Evolutionary conservation across 306 rosid genomes (phyloP).

Genomic region (Prunus mira): DNA sequence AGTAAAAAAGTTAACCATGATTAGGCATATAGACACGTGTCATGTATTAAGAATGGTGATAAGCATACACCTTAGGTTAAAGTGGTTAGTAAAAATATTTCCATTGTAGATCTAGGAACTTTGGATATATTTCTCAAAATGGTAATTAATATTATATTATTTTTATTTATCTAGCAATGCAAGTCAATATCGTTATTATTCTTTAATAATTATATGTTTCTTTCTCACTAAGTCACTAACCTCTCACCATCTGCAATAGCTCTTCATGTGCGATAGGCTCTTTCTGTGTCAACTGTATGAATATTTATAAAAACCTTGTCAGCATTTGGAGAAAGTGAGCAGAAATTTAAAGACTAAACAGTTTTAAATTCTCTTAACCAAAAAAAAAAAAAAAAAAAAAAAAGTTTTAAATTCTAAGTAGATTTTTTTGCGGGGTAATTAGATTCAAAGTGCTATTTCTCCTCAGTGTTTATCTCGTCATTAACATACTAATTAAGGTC

Average conservation of each 20-base stretch:
- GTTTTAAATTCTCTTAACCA: neutral
- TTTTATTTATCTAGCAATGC: neutral
- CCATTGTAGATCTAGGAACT: neutral
- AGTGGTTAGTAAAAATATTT: too few species aligned
- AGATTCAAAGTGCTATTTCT: neutral
- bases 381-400: too few species aligned
- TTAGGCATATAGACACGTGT: accelerated
- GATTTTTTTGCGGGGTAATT: neutral
- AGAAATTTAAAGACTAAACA: neutral
- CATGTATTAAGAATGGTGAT: too few species aligned
- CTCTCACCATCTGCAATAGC: neutral
- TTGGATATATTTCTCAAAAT: neutral
- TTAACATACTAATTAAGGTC: neutral
- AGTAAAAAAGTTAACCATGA: accelerated
- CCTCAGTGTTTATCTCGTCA: neutral
- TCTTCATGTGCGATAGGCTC: neutral
- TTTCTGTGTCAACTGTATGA: neutral
- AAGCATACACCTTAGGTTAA: too few species aligned
- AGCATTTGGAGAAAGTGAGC: constrained; percentile 4
- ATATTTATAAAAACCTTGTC: neutral
- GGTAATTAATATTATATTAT: neutral
- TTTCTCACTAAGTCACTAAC: neutral
- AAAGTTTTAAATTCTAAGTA: neutral
- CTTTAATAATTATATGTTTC: neutral
- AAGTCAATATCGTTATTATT: neutral